A percentile compares a stretch with the other conserved stretches of the same genome.
Evolutionary conservation across 768 basidiomycete species (phyloP).

Genomic region (Pholiota molesta): DNA sequence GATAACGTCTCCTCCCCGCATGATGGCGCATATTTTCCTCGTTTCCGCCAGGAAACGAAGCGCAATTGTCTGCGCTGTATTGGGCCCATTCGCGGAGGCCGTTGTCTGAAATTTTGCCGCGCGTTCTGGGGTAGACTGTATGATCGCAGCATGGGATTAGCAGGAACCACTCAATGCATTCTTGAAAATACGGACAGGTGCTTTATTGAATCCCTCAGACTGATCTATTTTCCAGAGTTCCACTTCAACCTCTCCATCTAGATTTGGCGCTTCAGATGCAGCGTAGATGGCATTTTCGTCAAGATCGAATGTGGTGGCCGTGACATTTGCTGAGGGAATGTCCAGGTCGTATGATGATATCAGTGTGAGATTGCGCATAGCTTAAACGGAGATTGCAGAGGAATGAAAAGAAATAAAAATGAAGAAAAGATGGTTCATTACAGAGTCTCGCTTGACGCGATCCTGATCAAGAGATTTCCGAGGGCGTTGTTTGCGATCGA

Average conservation of each 20-base stretch:
- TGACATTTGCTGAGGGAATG: slow-evolving; percentile 35
- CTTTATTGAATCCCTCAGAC: slow-evolving; percentile 19
- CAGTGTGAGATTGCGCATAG: slow-evolving; percentile 63
- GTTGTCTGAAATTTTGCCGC: slow-evolving; percentile 42
- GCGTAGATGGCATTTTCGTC: slow-evolving; percentile 65
- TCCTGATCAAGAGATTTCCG: slow-evolving; percentile 19
- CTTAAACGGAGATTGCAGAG: slow-evolving; percentile 4
- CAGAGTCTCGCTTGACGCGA: slow-evolving; percentile 16
- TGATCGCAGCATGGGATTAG: background rate
- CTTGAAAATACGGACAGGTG: slow-evolving; percentile 14
- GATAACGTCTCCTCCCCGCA: slow-evolving; percentile 82
- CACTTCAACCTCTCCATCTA: slow-evolving; percentile 55
- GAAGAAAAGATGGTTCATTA: slow-evolving; percentile 1
- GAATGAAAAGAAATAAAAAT: slow-evolving; percentile 8
- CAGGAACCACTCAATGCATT: background rate
- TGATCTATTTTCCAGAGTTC: slow-evolving; percentile 55
- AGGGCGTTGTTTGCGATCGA: slow-evolving; percentile 25
- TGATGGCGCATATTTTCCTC: slow-evolving; percentile 65
- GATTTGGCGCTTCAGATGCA: slow-evolving; percentile 50
- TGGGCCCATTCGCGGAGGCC: slow-evolving; percentile 28
- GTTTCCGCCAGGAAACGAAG: slow-evolving; percentile 75
- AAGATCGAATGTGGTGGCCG: slow-evolving; percentile 58
- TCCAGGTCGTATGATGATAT: slow-evolving; percentile 30
- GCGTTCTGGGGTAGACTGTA: slow-evolving; percentile 26
- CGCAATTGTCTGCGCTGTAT: slow-evolving; percentile 53